phyloP scores from a whole-genome alignment of 345 rosid species.

The Mangifera indica region DNA sequence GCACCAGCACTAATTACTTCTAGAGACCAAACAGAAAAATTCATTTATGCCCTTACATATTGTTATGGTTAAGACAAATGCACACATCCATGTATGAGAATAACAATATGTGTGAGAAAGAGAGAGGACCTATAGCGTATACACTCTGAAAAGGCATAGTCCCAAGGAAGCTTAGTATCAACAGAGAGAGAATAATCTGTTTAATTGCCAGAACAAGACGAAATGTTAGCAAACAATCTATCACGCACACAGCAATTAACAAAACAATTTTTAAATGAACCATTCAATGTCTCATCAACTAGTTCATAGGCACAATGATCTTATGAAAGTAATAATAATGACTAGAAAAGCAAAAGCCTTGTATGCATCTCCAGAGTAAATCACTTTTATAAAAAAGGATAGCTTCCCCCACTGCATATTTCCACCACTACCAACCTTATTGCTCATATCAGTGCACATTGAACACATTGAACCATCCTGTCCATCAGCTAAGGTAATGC shows the following conservation, averaged over 20 bases:
- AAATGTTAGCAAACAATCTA: background rate
- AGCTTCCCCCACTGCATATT: no score
- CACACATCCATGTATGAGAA: background rate
- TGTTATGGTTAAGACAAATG: background rate
- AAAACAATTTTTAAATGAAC: background rate
- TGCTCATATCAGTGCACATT: no score
- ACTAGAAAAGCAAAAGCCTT: background rate
- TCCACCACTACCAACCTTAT: no score
- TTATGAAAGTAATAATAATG: no score
- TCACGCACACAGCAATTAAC: background rate
- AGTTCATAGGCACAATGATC: background rate
- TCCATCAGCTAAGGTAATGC: no score
- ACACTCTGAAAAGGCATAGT: slow-evolving; percentile 53
- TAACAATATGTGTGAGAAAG: slow-evolving; percentile 23
- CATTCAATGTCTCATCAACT: background rate
- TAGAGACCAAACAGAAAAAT: background rate
- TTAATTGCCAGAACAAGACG: slow-evolving; percentile 27
- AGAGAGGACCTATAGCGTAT: slow-evolving; percentile 58
- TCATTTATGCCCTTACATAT: background rate
- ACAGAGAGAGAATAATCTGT: slow-evolving; percentile 57
- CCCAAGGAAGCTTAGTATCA: slow-evolving; percentile 62
- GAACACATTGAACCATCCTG: no score
- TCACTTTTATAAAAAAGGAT: no score
- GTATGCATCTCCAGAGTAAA: background rate
- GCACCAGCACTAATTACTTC: background rate